Evolutionary conservation across 495 filamentous ascomycete genomes (phyloP), one percentile per base, ranked within the genome.

Genomic region (Penicillium antarcticum): DNA sequence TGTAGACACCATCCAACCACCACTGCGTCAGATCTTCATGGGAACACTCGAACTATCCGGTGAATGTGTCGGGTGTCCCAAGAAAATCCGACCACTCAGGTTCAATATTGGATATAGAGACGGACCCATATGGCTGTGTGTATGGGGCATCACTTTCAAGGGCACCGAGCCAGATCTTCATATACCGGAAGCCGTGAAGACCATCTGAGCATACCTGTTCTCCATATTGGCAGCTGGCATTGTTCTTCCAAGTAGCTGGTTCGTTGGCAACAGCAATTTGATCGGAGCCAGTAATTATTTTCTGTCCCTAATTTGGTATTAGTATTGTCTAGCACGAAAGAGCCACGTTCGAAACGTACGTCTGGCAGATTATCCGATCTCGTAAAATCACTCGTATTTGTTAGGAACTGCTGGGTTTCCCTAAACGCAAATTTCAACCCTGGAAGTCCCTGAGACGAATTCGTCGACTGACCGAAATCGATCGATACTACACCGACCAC

Each of bases 1-100:
- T 78, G 46, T 78, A 76, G 5, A 72, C 70, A 12, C 63, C 70
- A 56, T 76, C 70, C 46, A 66, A 78, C 72, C 72, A 78, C 66
- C 67, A 78, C 53, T 76, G 72, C 34, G 70, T 78, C 4, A 78
- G 53, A 8, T 73, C 48, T 5, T 63, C 52, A 42, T 78, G 73
- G 9, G 72, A 77, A 17, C 72, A 72, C 46, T 76, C 67, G 43
- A 78, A 75, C 68, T 68, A 76, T 19, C 75, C 75, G 12, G 63
- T 70, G 43, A 70, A 78, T 0, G 72, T 70, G 40, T 71, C 69
- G 0, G 70, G 62, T 0, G 72, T 75, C 19, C 75, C 75, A 6
- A 72, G 60, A 45, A 65, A 74, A 7, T 56, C 72, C 0, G 70
- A 67, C 53, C 64, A 75, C 38, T 73, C 67, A 14, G 77, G 47